phyloP scores from a whole-genome alignment of 2,329 filamentous ascomycete genomes.

The Lithohypha guttulata region DNA sequence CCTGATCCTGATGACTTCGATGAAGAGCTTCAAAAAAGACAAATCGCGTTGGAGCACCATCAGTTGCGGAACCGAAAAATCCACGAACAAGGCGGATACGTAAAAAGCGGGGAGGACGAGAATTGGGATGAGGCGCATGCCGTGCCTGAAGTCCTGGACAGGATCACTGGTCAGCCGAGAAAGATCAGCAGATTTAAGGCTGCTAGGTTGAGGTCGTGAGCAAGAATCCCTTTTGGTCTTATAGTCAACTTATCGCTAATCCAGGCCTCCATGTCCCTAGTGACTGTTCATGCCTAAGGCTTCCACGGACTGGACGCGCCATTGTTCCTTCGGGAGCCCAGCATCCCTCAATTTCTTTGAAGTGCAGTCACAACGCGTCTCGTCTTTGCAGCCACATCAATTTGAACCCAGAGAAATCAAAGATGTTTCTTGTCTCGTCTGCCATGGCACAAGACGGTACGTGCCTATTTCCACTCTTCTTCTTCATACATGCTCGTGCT shows the following conservation, averaged over 20 bases:
- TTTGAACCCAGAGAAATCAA: too few species aligned
- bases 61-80: constrained; percentile 73
- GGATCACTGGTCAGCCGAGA: constrained; percentile 24
- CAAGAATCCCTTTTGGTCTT: not conserved
- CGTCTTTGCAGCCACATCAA: too few species aligned
- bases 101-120: constrained; percentile 32
- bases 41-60: constrained; percentile 75
- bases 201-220: constrained; percentile 29
- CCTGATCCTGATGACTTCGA: constrained; percentile 58
- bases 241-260: not conserved
- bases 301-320: not conserved
- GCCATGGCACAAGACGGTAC: too few species aligned
- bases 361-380: too few species aligned
- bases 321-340: too few species aligned
- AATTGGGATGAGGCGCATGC: constrained; percentile 51
- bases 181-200: constrained; percentile 39
- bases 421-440: too few species aligned
- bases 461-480: too few species aligned
- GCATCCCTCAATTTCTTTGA: too few species aligned
- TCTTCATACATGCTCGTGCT: not conserved
- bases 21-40: constrained; percentile 58
- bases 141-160: constrained; percentile 52
- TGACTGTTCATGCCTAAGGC: not conserved
- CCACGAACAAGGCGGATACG: constrained; percentile 70
- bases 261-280: not conserved